Base-by-base conservation (phyloP, 768 basidiomycete species). In the Russula foetens region DNA sequence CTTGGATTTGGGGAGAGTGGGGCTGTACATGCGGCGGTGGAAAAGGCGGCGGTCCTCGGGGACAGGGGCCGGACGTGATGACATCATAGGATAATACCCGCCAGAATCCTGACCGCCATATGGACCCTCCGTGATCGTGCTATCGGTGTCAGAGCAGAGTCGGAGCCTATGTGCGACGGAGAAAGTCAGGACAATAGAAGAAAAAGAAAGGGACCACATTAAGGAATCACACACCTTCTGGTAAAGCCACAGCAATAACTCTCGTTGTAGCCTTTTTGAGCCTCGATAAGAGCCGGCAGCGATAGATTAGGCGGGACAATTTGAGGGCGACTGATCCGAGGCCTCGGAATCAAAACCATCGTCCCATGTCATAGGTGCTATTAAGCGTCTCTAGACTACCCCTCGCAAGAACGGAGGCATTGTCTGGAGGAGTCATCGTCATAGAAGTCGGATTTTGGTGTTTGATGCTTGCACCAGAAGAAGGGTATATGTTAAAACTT, bases 81-180 rank as follows among this genome's bases (percentile, higher is more conserved):
- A 62, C 61, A 62, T 58, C 61, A 62, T 62, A 12, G 45, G 7
- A 26, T 62, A 48, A 35, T 62, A 62, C 50, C 61, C n/a, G n/a
- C 45, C 28, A 38, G 31, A 21, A 43, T 63, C 60, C 19, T 64
- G 53, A 2, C 56, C 63, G 8, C n/a, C n/a, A n/a, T 64, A 66
- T 4, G 63, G 56, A 35, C 63, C 65, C 21, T 65, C 63, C 2
- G 65, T 65, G 52, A 60, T 49, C 24, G 65, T 65, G 35, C 63
- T 65, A 19, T 66, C 65, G 24, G 59, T 64, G 41, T 66, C 65
- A n/a, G 65, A 66, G 56, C 65, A n/a, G n/a, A n/a, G n/a, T n/a
- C 58, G 23, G 65, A 66, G 15, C 56, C 65, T 66, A 53, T 35
- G 39, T n/a, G n/a, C 41, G 19, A 12, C 3, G 24, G 43, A 47